Base-by-base conservation (phyloP, 805 yeast species). In the Isabelozyma rhagii region DNA sequence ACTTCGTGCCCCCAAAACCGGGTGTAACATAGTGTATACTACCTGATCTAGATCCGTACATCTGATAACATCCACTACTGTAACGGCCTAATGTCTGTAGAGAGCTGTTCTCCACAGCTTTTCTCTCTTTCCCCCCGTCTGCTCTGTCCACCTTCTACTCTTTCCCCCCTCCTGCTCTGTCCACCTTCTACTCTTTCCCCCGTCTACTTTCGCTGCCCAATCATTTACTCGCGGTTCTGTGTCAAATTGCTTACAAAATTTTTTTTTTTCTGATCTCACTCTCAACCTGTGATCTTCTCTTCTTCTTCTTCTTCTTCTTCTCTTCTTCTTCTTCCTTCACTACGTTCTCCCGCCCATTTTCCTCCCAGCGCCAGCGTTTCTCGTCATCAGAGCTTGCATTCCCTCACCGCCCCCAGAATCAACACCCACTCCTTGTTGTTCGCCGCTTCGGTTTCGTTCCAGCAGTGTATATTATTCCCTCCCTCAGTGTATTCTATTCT, bases 1-100 rank as follows among this genome's bases (percentile, higher is more conserved):
- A 70, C 5, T 79, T 85, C 64, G 67, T 63, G 1, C 65, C 64
- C 0, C 85, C 89, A 0, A 57, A 56, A 6, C 78, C 78, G 1
- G 89, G 89, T 2, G 71, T 82, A 9, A 80, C 36, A 31, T 31
- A 31, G 36, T 13, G 36, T 31, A 31, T 31, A 6, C 3, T 13
- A 31, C 36, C 25, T 6, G 3, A 21, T 21, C 25, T 21, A 21
- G 6, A 21, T 3, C 25, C 25, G 25, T 21, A 21, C 25, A 21
- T 21, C 25, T 21, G 17, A 15, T 15, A 15, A 15, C 17, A 15
- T 21, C 25, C 25, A 21, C 25, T 3, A 1, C 25, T 21, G 25
- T 15, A 15, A 15, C 2, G 17, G 17, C 17, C 17, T 15, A 1
- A 1, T 15, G 2, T 15, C 17, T 15, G 17, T 15, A 15, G 17